Evolutionary conservation across 805 yeast species (phyloP), one percentile per base, ranked within the genome.

Genomic region (Blastobotrys mokoenaii): DNA sequence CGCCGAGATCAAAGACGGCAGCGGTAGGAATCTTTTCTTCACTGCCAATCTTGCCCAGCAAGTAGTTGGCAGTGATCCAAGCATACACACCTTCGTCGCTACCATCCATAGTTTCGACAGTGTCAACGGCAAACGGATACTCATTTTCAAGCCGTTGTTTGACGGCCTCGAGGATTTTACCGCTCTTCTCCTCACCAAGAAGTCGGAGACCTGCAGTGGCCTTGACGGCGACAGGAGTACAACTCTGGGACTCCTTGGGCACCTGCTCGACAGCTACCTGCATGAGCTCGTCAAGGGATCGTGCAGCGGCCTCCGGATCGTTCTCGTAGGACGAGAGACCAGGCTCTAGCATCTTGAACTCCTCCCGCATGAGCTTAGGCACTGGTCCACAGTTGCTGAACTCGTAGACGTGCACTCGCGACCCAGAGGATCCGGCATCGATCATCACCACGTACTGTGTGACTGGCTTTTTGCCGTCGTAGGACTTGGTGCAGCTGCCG

Each of bases 401-500:
- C 56, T 84, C 80, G 67, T 94, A 93, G 40, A 93, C 82, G 65
- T 94, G 99, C 34, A 93, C 84, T 64, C 98, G 80, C 12, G 97
- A 88, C 29, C 98, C 98, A 12, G 95, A 83, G 1, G 97, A 89
- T 7, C 98, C 99, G 6, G 98, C 98, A 69, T 93, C 99, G 46
- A 93, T 72, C 96, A 93, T 88, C 18, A 93, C 76, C 27, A 89
- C 97, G 56, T 74, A 90, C 59, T 84, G 83, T 31, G 67, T 68
- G 14, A 66, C 59, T 9, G 71, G 71, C 44, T 53, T 54, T 45
- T 56, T 60, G 40, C 70, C 69, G 40, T 67, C 69, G 40, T 45
- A 64, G 10, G 70, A 66, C 37, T 46, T 49, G 17, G 63, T 42
- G 52, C 71, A 67, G 40, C 44, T 40, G 18, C 34, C 33, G 27